Conservation (phyloP, 306 rosid species). For the Inga laurina region DNA sequence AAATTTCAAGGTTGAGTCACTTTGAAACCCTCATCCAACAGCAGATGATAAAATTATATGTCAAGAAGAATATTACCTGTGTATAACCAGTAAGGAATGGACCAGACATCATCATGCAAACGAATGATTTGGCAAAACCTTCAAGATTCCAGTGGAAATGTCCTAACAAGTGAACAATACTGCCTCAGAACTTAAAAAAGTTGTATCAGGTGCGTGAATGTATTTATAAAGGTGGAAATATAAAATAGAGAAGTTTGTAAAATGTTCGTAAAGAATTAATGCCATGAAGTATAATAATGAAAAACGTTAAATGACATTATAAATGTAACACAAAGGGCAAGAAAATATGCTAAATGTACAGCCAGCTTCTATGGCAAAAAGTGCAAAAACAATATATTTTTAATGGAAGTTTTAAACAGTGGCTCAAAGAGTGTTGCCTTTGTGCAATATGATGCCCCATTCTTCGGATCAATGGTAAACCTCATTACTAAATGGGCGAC, state of each 20-base stretch:
- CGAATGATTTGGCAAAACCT: conserved; percentile 82
- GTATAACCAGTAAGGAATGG: conserved; percentile 94
- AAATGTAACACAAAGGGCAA: neutral
- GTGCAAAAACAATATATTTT: neutral
- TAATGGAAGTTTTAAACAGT: neutral
- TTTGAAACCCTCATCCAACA: conserved; percentile 23
- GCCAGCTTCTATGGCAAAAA: neutral
- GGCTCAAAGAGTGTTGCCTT: neutral
- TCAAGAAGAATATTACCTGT: conserved; percentile 51
- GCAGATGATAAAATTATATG: neutral
- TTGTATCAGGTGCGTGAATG: conserved; percentile 4
- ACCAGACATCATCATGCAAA: conserved; percentile 98
- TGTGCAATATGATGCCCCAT: neutral
- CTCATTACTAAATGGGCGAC: neutral
- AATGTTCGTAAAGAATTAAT: neutral
- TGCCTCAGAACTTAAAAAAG: conserved; percentile 19
- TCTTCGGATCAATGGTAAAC: neutral
- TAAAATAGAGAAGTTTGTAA: conserved; percentile 15
- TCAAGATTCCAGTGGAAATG: conserved; percentile 87
- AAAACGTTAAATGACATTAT: neutral
- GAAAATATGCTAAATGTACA: neutral
- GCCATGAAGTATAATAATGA: neutral
- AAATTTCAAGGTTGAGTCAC: conserved; percentile 19
- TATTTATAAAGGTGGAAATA: conserved; percentile 12
- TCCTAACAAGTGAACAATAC: conserved; percentile 46